Percentiles rank a stretch among this genome's conserved stretches.
Conservation (phyloP, 2,329 filamentous ascomycete genomes). For the Ascochyta rabiei region DNA sequence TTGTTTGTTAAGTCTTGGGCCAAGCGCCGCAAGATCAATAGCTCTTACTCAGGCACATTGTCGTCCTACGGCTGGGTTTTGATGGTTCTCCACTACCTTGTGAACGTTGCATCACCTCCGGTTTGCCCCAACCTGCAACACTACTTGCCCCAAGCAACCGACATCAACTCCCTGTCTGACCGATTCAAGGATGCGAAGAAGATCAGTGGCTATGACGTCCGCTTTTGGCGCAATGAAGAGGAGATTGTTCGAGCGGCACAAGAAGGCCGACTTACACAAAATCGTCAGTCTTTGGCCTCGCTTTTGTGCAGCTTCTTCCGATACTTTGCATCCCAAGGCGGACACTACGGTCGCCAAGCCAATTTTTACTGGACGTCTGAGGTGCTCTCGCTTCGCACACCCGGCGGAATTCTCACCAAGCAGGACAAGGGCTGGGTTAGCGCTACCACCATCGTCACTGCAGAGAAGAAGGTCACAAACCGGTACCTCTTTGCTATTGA, state of each 20-base stretch:
- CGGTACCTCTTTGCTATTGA: constrained; percentile 89
- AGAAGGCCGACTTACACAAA: constrained; percentile 67
- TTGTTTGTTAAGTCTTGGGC: constrained; percentile 92
- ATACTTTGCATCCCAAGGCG: constrained; percentile 71
- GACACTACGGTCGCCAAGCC: constrained; percentile 46
- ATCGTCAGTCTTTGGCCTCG: constrained; percentile 71
- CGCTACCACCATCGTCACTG: constrained; percentile 70
- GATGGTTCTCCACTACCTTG: constrained; percentile 89
- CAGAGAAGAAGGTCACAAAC: constrained; percentile 73
- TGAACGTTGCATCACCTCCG: constrained; percentile 80
- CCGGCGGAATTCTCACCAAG: constrained; percentile 74
- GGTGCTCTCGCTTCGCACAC: constrained; percentile 77
- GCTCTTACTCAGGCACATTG: constrained; percentile 81
- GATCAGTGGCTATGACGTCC: constrained; percentile 71
- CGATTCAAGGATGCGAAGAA: constrained; percentile 49
- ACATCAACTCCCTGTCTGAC: constrained; percentile 36
- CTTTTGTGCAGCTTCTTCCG: constrained; percentile 86
- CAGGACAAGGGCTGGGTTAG: constrained; percentile 83
- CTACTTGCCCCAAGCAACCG: constrained; percentile 44
- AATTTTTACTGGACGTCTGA: constrained; percentile 82
- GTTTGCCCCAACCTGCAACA: constrained; percentile 84
- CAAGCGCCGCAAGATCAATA: constrained; percentile 83
- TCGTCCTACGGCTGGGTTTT: constrained; percentile 91
- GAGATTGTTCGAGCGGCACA: constrained; percentile 68
- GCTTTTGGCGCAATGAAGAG: constrained; percentile 78